Percentiles rank a stretch among this genome's conserved stretches.
Evolutionary conservation across 768 basidiomycete species (phyloP).

Genomic region (Cubamyces sp.): DNA sequence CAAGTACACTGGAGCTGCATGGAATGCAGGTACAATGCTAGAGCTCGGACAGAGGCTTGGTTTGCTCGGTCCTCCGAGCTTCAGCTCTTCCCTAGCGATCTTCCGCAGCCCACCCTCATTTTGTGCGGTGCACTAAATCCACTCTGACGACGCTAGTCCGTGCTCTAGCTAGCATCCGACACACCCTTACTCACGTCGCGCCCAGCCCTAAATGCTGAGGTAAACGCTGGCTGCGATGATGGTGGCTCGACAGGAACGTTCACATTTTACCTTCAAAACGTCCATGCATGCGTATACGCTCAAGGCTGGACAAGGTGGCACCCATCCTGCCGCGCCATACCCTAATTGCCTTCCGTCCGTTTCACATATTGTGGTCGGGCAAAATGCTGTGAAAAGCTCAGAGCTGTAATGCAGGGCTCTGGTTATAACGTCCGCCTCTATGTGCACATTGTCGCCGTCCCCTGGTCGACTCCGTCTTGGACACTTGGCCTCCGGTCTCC

Average conservation of each 20-base stretch:
- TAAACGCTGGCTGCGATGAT: no score
- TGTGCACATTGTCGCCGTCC: background rate
- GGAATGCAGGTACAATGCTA: no score
- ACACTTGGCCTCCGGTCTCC: background rate
- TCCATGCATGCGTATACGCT: no score
- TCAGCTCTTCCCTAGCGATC: background rate
- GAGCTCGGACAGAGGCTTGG: no score
- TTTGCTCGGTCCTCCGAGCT: background rate
- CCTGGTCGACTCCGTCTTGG: background rate
- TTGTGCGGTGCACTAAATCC: background rate
- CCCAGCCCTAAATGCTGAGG: no score
- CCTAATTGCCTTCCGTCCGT: no score
- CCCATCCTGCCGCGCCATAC: no score
- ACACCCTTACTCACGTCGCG: no score
- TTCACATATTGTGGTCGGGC: background rate
- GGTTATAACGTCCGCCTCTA: background rate
- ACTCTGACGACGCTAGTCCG: background rate
- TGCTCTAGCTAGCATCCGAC: background rate
- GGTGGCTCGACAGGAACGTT: no score
- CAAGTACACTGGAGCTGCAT: no score
- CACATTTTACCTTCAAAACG: no score
- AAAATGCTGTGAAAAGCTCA: background rate
- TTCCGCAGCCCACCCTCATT: background rate
- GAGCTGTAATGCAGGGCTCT: background rate
- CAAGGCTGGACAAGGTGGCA: no score